A percentile compares a stretch with the other conserved stretches of the same genome.
phyloP scores from a whole-genome alignment of 208 protist species.

The Balamuthia mandrillaris region DNA sequence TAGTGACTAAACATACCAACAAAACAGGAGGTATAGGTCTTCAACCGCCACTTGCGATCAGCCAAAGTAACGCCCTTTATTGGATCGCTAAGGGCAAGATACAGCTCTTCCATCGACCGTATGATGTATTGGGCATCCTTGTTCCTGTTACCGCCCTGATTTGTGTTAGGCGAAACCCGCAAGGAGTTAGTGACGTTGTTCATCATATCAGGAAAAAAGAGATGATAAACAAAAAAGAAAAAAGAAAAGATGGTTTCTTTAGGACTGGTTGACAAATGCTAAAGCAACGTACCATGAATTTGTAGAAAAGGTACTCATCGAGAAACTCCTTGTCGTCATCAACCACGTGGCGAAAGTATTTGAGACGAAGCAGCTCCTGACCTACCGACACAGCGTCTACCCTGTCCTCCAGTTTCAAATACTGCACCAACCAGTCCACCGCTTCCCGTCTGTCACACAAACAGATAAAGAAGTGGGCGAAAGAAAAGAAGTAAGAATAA shows the following conservation, averaged over 20 bases:
- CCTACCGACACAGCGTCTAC: conserved; percentile 3
- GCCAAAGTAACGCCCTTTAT: not conserved
- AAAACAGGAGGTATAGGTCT: not conserved
- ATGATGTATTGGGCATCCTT: not conserved
- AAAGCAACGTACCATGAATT: not conserved
- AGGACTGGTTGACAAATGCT: not conserved
- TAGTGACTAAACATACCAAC: not conserved
- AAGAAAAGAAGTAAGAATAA: too few relatives aligned
- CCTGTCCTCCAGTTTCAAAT: conserved; percentile 16
- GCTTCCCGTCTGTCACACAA: too few relatives aligned
- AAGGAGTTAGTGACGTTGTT: too few relatives aligned
- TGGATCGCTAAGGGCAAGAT: not conserved
- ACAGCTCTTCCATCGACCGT: not conserved
- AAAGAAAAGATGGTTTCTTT: not conserved
- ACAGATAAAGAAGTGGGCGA: too few relatives aligned
- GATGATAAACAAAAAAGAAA: not conserved
- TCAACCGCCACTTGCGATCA: conserved; percentile 29
- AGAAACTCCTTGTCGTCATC: not conserved
- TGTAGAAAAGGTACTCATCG: conserved; percentile 16
- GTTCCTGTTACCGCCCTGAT: too few relatives aligned
- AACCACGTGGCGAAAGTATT: conserved; percentile 26
- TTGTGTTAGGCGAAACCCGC: too few relatives aligned
- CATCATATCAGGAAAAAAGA: too few relatives aligned
- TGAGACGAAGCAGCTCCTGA: conserved; percentile 2
- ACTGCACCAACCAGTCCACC: conserved; percentile 19